phyloP scores from a whole-genome alignment of 1,284 basidiomycete species.

The Tausonia pullulans region DNA sequence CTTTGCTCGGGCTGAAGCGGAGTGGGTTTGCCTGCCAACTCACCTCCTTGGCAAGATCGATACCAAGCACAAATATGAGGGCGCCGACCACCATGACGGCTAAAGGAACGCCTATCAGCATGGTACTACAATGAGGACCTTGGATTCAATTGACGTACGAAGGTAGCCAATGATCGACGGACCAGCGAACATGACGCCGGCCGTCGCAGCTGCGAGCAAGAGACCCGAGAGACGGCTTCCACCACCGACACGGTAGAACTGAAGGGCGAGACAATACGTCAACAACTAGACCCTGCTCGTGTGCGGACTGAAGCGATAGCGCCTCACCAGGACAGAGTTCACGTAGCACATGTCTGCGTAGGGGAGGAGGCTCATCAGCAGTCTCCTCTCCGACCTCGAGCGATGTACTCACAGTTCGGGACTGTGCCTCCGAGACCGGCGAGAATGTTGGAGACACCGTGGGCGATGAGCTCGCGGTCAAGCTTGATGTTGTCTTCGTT shows the following conservation, averaged over 20 bases:
- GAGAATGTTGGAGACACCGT: conserved; percentile 70
- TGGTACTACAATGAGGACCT: neutral
- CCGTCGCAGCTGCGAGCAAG: conserved; percentile 68
- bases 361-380: neutral
- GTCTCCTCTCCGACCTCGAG: neutral
- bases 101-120: conserved; percentile 26
- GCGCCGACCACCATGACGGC: conserved; percentile 83
- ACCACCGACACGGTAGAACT: conserved; percentile 88
- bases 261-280: neutral
- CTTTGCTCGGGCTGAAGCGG: neutral
- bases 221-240: conserved; percentile 72
- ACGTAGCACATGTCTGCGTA: conserved; percentile 52
- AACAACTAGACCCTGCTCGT: neutral
- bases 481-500: conserved; percentile 82
- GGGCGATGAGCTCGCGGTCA: conserved; percentile 82
- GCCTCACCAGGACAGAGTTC: conserved; percentile 62
- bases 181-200: conserved; percentile 64
- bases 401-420: conserved; percentile 30
- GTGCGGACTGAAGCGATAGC: neutral
- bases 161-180: conserved; percentile 63
- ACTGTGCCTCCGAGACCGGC: conserved; percentile 16
- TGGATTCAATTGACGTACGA: conserved; percentile 44
- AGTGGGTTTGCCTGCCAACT: neutral
- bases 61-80: conserved; percentile 86
- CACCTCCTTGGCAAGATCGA: conserved; percentile 80